phyloP scores from a whole-genome alignment of 257 asterid species.

The Verbascum thapsus region DNA sequence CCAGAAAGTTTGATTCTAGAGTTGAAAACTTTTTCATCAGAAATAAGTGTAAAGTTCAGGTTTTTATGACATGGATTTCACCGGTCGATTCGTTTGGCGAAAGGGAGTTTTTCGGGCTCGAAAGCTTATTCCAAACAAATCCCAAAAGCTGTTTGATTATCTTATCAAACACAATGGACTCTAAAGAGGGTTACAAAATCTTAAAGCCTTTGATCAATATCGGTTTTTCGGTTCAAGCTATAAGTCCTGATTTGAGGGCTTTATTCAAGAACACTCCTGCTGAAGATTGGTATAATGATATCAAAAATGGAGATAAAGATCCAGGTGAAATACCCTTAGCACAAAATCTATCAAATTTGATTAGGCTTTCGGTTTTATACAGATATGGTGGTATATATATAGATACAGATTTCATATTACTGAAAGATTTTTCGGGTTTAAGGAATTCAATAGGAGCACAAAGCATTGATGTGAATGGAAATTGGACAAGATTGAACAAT shows the following conservation, averaged over 20 bases:
- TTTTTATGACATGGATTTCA: conserved; percentile 66
- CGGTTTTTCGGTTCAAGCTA: conserved; percentile 45
- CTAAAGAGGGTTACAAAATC: conserved; percentile 36
- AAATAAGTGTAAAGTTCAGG: conserved; percentile 38
- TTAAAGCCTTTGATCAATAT: conserved; percentile 43
- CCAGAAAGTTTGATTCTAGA: conserved; percentile 32
- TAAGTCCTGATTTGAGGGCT: conserved; percentile 43
- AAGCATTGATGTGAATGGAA: conserved; percentile 42
- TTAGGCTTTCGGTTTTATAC: conserved; percentile 62
- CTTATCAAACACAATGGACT: conserved; percentile 59
- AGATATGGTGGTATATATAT: conserved; percentile 69
- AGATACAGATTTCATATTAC: conserved; percentile 62
- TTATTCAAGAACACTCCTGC: conserved; percentile 55
- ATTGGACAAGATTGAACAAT: conserved; percentile 75
- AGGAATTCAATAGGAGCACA: conserved; percentile 76
- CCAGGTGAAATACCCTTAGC: conserved; percentile 64
- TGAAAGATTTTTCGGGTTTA: conserved; percentile 52
- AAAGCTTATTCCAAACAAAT: conserved; percentile 56
- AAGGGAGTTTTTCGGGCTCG: conserved; percentile 50
- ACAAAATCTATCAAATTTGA: conserved; percentile 65
- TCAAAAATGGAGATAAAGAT: conserved; percentile 47
- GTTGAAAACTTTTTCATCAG: conserved; percentile 27
- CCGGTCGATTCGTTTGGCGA: conserved; percentile 32
- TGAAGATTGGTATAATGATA: conserved; percentile 49
- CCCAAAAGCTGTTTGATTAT: conserved; percentile 55